Evolutionary conservation across 192 early-diverging fungal genomes (phyloP).

Genomic region (Chytriomyces hyalinus): DNA sequence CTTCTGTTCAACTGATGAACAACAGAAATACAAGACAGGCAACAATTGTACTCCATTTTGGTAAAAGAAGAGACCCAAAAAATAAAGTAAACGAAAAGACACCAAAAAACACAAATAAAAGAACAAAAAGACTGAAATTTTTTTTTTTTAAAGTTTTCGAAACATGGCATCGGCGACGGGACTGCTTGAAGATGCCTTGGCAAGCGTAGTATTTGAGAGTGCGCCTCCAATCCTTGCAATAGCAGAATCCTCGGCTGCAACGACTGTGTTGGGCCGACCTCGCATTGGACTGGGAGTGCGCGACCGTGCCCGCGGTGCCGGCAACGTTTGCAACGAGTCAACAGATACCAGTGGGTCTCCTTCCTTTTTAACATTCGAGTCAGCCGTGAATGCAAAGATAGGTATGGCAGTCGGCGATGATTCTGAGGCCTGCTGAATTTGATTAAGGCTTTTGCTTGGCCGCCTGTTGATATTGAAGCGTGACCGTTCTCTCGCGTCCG

Average conservation of each 20-base stretch:
- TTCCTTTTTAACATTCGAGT: no score
- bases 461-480: neutral
- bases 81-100: neutral
- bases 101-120: neutral
- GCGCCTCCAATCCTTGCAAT: slow-evolving; percentile 17
- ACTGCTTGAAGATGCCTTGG: neutral
- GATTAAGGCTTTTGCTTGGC: no score
- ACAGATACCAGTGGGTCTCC: no score
- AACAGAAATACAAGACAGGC: no score
- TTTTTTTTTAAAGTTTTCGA: neutral
- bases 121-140: neutral
- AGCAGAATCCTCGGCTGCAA: slow-evolving; percentile 16
- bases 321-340: neutral
- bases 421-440: no score
- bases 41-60: no score
- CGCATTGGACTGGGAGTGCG: neutral
- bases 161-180: neutral
- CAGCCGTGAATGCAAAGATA: no score
- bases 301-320: slow-evolving; percentile 3
- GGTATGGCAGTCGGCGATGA: no score
- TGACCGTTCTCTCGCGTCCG: neutral
- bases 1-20: no score
- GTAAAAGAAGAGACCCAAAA: neutral
- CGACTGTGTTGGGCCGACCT: slow-evolving; percentile 8
- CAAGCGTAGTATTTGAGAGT: slow-evolving; percentile 11